Percentiles rank a stretch among this genome's conserved stretches.
Conservation (phyloP, 1,139 yeast genomes). For the Williopsis jadinii region DNA sequence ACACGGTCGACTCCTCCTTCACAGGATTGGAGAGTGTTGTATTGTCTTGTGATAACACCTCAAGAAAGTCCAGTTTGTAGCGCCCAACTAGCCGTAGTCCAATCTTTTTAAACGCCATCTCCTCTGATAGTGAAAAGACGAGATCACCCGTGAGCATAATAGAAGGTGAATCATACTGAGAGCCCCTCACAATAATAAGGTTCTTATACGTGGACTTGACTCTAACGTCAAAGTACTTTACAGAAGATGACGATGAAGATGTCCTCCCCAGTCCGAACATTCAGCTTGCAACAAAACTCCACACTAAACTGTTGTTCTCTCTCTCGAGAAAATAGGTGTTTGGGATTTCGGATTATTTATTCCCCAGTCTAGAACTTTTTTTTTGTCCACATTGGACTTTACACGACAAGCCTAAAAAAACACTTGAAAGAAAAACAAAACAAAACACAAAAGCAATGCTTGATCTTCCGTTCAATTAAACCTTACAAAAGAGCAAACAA, state of each 20-base stretch:
- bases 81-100: constrained; percentile 44
- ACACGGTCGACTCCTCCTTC: constrained; percentile 41
- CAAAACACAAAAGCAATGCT: too few species aligned
- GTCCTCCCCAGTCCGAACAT: constrained; percentile 13
- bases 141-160: constrained; percentile 49
- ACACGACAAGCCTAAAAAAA: too few species aligned
- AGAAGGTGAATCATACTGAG: constrained; percentile 50
- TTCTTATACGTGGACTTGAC: constrained; percentile 49
- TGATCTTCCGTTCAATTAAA: too few species aligned
- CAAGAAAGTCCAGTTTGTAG: constrained; percentile 47
- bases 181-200: constrained; percentile 46
- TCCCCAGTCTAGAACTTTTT: too few species aligned
- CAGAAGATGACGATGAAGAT: constrained; percentile 4
- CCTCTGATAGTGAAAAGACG: constrained; percentile 47
- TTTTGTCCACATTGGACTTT: too few species aligned
- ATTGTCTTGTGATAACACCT: constrained; percentile 31
- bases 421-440: too few species aligned
- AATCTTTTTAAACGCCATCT: constrained; percentile 41
- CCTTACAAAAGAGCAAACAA: too few species aligned
- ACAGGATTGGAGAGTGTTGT: constrained; percentile 37
- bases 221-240: constrained; percentile 20
- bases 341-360: too few species aligned
- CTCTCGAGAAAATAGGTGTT: too few species aligned
- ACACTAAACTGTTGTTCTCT: too few species aligned
- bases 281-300: too few species aligned